Conservation (phyloP, 1,284 basidiomycete species). For the Stygiomarasmius scandens region DNA sequence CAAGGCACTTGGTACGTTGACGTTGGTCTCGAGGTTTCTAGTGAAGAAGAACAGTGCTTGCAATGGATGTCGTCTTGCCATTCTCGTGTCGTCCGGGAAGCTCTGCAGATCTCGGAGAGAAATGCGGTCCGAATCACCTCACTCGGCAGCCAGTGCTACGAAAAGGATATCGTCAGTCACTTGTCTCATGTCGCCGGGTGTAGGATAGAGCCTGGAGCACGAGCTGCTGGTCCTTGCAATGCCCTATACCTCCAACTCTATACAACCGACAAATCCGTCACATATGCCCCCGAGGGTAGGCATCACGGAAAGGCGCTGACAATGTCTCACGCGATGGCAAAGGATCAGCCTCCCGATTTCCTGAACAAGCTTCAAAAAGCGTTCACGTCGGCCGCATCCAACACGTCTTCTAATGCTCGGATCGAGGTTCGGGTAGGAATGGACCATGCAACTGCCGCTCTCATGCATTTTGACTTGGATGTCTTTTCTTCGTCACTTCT, state of each 20-base stretch:
- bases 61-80: not conserved
- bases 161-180: not conserved
- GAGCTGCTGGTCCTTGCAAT: not conserved
- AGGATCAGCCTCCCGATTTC: not conserved
- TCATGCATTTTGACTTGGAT: constrained; percentile 7
- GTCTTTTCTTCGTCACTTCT: constrained; percentile 15
- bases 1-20: not conserved
- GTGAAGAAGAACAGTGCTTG: not conserved
- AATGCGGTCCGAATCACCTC: not conserved
- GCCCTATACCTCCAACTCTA: not conserved
- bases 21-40: not conserved
- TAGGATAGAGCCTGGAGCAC: not conserved
- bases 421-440: constrained; percentile 19
- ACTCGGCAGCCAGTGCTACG: not conserved
- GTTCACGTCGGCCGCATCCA: constrained; percentile 3
- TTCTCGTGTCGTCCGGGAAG: not conserved
- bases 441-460: not conserved
- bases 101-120: not conserved
- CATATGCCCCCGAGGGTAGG: not conserved
- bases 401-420: constrained; percentile 12
- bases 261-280: not conserved
- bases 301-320: not conserved
- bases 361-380: constrained; percentile 9
- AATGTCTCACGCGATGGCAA: not conserved
- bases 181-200: not conserved